Base-by-base conservation (phyloP, 371 early-diverging fungal species). In the Haplosporangium sp. region DNA sequence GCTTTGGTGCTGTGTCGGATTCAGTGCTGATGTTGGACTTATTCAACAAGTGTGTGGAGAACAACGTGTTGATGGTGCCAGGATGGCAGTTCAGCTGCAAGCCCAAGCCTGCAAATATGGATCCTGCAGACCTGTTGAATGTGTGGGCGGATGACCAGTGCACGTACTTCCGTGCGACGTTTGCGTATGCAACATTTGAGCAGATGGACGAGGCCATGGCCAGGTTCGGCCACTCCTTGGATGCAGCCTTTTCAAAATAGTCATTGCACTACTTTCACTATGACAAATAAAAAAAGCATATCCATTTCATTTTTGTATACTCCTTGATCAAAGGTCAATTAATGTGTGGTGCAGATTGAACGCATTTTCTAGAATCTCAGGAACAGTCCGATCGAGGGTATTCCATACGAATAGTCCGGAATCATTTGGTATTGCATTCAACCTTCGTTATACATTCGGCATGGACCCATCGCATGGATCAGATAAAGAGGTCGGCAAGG, bases 31-130 rank as follows among this genome's bases (percentile, higher is more conserved):
- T 80, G 80, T 43, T 77, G 23, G 69, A 77, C 41, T 16, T 77
- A 36, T 81, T 81, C 54, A 59, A 65, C 18, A 64, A 37, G 20
- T 70, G 71, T 54, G 53, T 86, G 47, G 86, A 85, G 38, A 74
- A 83, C 63, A 87, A 87, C 61, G 88, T 90, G 20, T 70, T 91
- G 61, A 58, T 91, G 56, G 86, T 91, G 12, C 91, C 91, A 2
- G 92, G 91, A n/a, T 80, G 83, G 73, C 84, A 83, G 81, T 83
- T 82, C 67, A 69, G 75, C 23, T 64, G 76, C 62, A 72, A 71
- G 59, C 57, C 68, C 54, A 67, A 69, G 56, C 73, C 69, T 11
- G 16, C 50, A 3, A 54, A 59, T 41, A 2, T 64, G n/a, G 76
- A 71, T 36, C 46, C 40, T 46, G 29, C 68, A 6, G 74, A 82